Percentiles rank a stretch among this genome's conserved stretches.
phyloP scores from a whole-genome alignment of 2,329 filamentous ascomycete genomes.

The Exophiala alcalophila region DNA sequence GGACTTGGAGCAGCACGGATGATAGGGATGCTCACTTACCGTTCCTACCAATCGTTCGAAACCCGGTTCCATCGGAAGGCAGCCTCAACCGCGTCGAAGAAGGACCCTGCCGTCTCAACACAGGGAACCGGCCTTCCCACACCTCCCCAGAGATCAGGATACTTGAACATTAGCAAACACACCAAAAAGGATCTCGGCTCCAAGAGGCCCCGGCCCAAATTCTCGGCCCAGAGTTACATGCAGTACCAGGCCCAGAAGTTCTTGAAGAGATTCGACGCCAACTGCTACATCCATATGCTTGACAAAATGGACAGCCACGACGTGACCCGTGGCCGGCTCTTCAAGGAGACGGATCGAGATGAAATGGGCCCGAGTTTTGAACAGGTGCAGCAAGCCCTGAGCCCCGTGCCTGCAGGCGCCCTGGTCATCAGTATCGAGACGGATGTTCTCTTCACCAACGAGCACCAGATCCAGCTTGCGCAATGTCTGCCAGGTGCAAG shows the following conservation, averaged over 20 bases:
- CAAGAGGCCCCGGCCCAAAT: slow-evolving; percentile 48
- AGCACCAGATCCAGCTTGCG: slow-evolving; percentile 89
- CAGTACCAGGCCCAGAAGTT: slow-evolving; percentile 96
- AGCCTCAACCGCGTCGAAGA: no score
- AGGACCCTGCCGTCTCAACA: slow-evolving; percentile 52
- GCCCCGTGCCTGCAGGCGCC: slow-evolving; percentile 67
- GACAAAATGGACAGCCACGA: slow-evolving; percentile 97
- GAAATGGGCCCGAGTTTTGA: slow-evolving; percentile 38
- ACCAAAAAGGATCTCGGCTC: background rate
- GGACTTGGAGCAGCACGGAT: slow-evolving; percentile 93
- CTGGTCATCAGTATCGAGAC: slow-evolving; percentile 91
- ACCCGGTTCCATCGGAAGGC: slow-evolving; percentile 92
- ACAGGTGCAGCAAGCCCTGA: slow-evolving; percentile 68
- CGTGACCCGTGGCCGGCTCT: slow-evolving; percentile 71
- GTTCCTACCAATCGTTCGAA: slow-evolving; percentile 94
- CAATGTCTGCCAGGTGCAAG: slow-evolving; percentile 72
- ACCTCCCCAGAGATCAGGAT: slow-evolving; percentile 22
- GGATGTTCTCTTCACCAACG: slow-evolving; percentile 93
- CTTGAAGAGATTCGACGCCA: slow-evolving; percentile 93
- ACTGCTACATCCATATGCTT: slow-evolving; percentile 98
- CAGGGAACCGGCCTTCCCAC: slow-evolving; percentile 1
- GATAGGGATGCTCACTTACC: slow-evolving; percentile 92
- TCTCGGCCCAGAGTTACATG: slow-evolving; percentile 94
- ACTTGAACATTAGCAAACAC: background rate
- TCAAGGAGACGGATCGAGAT: slow-evolving; percentile 47